Percentiles rank a stretch among this genome's conserved stretches.
phyloP scores from a whole-genome alignment of 331 rosid genomes.

The Arachis monticola region DNA sequence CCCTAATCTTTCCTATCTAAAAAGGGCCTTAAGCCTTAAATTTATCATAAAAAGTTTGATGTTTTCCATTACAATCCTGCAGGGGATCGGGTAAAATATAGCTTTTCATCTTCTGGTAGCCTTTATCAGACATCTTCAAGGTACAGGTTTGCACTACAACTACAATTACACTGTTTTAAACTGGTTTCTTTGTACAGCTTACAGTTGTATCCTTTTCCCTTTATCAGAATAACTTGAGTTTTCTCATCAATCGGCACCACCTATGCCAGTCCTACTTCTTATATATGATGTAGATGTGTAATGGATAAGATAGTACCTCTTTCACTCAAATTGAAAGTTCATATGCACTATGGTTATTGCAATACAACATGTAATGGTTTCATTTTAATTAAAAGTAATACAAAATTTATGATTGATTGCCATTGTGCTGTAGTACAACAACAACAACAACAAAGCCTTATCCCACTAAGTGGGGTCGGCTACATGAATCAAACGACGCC shows the following conservation, averaged over 20 bases:
- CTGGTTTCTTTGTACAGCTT: slow-evolving; percentile 15
- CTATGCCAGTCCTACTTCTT: neutral
- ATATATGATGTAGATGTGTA: slow-evolving; percentile 9
- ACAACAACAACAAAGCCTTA: no score
- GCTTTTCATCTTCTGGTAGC: slow-evolving; percentile 57
- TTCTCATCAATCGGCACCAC: neutral
- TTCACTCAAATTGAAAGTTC: neutral
- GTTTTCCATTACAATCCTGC: slow-evolving; percentile 44
- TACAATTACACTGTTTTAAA: neutral
- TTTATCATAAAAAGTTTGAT: slow-evolving; percentile 18
- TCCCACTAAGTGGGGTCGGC: no score
- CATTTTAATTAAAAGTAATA: neutral
- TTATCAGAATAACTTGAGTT: slow-evolving; percentile 12
- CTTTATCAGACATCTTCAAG: slow-evolving; percentile 66
- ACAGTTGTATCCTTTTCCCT: slow-evolving; percentile 18
- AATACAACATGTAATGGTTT: slow-evolving; percentile 11
- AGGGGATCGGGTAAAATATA: slow-evolving; percentile 87
- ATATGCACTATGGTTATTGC: slow-evolving; percentile 1
- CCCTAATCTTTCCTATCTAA: neutral
- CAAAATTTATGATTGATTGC: no score
- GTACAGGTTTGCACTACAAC: slow-evolving; percentile 44
- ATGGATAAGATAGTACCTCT: neutral
- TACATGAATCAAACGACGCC: no score
- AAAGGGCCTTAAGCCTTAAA: slow-evolving; percentile 21
- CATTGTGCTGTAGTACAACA: no score